Evolutionary conservation across 192 early-diverging fungal species (phyloP).

Genomic region (Entophlyctis luteolus): DNA sequence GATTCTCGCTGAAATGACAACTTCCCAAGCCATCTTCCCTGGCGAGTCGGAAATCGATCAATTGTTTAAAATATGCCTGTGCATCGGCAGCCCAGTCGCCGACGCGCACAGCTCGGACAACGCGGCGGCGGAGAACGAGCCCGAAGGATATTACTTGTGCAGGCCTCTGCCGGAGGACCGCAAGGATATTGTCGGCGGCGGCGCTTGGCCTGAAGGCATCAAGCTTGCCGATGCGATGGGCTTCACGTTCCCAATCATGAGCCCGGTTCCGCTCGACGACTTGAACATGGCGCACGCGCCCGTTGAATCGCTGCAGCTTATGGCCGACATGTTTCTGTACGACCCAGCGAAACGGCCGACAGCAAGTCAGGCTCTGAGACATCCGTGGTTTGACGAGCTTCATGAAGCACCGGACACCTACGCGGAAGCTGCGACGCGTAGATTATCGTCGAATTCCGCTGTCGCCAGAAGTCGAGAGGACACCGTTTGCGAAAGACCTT

Average conservation of each 20-base stretch:
- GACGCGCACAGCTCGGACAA: not conserved
- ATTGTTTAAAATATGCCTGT: slow-evolving; percentile 65
- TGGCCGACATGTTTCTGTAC: slow-evolving; percentile 70
- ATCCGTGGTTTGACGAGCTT: slow-evolving; percentile 57
- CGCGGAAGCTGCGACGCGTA: no score
- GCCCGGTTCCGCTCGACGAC: slow-evolving; percentile 15
- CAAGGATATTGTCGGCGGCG: slow-evolving; percentile 19
- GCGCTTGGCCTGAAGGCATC: slow-evolving; percentile 26
- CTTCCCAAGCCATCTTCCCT: slow-evolving; percentile 74
- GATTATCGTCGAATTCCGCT: not conserved
- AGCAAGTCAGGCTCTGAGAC: slow-evolving; percentile 63
- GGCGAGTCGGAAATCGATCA: slow-evolving; percentile 82
- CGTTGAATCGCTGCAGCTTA: slow-evolving; percentile 39
- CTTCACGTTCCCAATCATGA: slow-evolving; percentile 26
- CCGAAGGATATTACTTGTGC: slow-evolving; percentile 1
- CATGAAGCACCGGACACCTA: slow-evolving; percentile 15
- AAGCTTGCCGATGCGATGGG: slow-evolving; percentile 27
- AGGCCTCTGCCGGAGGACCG: not conserved
- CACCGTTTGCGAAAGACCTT: not conserved
- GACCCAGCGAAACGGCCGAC: slow-evolving; percentile 72
- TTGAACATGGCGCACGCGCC: not conserved
- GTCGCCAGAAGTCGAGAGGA: not conserved
- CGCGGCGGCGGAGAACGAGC: not conserved
- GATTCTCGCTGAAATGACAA: slow-evolving; percentile 73
- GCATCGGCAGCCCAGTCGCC: slow-evolving; percentile 61